Evolutionary conservation across 306 rosid genomes (phyloP), one percentile per base, ranked within the genome.

Genomic region (Malus sylvestris): DNA sequence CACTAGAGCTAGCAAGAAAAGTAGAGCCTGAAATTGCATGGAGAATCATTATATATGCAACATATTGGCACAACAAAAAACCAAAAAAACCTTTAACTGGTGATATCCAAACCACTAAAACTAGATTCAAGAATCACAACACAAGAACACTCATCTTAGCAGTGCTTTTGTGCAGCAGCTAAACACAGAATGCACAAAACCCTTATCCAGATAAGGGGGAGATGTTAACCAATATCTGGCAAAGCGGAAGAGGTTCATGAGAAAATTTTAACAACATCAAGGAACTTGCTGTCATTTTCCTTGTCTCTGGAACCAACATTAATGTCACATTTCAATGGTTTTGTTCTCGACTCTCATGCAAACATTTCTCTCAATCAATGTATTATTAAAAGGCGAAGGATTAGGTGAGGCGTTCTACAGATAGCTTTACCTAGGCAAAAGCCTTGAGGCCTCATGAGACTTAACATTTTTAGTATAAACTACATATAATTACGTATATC

Each of bases 1-100:
- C 65, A 89, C 67, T 46, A 96, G 93, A 35, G 98, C 91, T 74
- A 96, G 80, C 86, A 93, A 79, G 96, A 93, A 93, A 67, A 93
- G 89, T 74, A 96, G 85, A 58, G 89, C 99, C 99, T 96, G 89
- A 75, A 83, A 89, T 68, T 61, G 73, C 81, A 74, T 51, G 67
- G 71, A 42, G 74, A 79, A 73, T 77, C 59, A 45, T 83, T n/a
- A 73, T 18, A n/a, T 18, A 78, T 11, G 10, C 18, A 20, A 35
- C 23, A 33, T 10, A 49, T 51, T 32, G 59, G 71, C 22, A 65
- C 42, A 44, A 67, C 11, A 63, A 38, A 69, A 67, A 57, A 81
- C 63, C 7, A 35, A 70, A 52, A 64, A 65, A 66, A 44, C 40
- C 20, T 67, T 62, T 30, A 62, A 62, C 6, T 30, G 72, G 38